Percentiles rank a stretch among this genome's conserved stretches.
phyloP scores from a whole-genome alignment of 2,329 filamentous ascomycete species.

The Apiospora hydei region DNA sequence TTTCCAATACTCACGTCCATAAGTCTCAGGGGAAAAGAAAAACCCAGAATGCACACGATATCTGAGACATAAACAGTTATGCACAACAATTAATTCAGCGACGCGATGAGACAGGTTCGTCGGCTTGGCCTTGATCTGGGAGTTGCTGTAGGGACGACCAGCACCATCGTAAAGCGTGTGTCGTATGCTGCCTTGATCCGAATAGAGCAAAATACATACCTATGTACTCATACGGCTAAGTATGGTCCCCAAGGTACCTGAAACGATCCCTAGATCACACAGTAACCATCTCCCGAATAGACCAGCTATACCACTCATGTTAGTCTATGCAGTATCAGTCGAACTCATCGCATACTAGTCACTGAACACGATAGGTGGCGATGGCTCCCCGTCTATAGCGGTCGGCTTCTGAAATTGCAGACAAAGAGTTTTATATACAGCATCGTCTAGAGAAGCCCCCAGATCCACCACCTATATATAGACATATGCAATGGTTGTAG shows the following conservation, averaged over 20 bases:
- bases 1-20: too few species aligned
- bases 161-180: neutral
- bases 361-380: neutral
- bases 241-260: neutral
- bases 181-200: neutral
- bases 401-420: neutral
- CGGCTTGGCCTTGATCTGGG: neutral
- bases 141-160: slow-evolving; percentile 3
- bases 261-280: neutral
- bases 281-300: too few species aligned
- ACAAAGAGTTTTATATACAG: neutral
- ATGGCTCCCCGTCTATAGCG: neutral
- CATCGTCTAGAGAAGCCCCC: neutral
- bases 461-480: neutral
- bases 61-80: neutral
- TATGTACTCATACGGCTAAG: too few species aligned
- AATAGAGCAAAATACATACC: neutral
- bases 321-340: neutral
- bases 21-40: neutral
- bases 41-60: neutral
- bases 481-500: neutral
- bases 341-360: neutral
- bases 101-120: neutral
- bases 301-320: neutral
- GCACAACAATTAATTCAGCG: neutral